Percentiles rank a stretch among this genome's conserved stretches.
These are phyloP conservation scores for Arthrobotrys entomopaga DNA, from an alignment of 2,329 filamentous ascomycete species.

Conservation along the genomic window DNA sequence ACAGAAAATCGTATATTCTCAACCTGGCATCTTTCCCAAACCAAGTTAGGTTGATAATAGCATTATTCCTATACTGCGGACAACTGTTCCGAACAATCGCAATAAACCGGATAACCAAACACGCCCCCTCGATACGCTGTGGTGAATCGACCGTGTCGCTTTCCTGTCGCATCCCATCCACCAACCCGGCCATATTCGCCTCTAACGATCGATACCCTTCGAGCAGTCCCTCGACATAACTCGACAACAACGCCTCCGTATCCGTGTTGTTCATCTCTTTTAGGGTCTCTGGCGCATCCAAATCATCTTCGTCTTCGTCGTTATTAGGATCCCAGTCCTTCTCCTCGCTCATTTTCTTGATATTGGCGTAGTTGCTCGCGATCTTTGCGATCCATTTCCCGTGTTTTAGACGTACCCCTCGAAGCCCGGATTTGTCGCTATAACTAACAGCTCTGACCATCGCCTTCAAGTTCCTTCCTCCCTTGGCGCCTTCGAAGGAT, in stretches of 20 bases:
- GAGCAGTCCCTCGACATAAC: conserved; percentile 43
- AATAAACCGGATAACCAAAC: conserved; percentile 45
- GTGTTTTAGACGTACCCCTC: conserved; percentile 29
- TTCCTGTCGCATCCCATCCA: conserved; percentile 25
- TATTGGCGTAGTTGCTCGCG: conserved; percentile 37
- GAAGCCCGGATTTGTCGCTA: conserved; percentile 44
- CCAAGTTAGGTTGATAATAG: conserved; percentile 39
- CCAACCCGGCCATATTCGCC: conserved; percentile 27
- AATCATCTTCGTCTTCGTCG: conserved; percentile 45
- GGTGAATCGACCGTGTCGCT: conserved; percentile 20
- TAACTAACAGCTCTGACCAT: conserved; percentile 52
- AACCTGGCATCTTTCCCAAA: conserved; percentile 35
- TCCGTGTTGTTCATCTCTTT: conserved; percentile 50
- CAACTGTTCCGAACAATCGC: conserved; percentile 23
- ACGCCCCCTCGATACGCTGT: conserved; percentile 27
- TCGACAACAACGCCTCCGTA: conserved; percentile 38
- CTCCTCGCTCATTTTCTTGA: conserved; percentile 45
- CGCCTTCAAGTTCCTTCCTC: conserved; percentile 48
- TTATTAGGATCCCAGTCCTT: conserved; percentile 53
- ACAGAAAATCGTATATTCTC: conserved; percentile 29
- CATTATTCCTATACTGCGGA: conserved; percentile 23
- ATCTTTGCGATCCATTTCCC: conserved; percentile 43
- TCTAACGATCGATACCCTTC: conserved; percentile 42
- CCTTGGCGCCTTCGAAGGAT: conserved; percentile 47
- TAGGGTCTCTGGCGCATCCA: conserved; percentile 44